Evolutionary conservation across 805 yeast species (phyloP).

Genomic region (Yueomyces sinensis): DNA sequence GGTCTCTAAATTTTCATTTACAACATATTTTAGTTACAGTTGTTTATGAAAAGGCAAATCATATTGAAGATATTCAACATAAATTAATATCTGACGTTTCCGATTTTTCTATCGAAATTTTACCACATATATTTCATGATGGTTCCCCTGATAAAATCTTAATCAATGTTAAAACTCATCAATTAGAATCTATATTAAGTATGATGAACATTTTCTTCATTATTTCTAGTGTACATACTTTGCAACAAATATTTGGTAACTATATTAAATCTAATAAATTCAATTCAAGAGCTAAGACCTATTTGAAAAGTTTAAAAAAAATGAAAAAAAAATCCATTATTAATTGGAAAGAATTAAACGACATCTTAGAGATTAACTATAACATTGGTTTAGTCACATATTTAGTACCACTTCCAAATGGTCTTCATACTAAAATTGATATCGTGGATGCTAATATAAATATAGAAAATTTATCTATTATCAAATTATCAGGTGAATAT

Average conservation of each 20-base stretch:
- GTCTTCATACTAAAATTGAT: conserved; percentile 37
- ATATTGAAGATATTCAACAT: conserved; percentile 5
- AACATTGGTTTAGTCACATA: conserved; percentile 13
- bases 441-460: conserved; percentile 17
- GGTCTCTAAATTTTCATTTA: background rate
- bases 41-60: conserved; percentile 23
- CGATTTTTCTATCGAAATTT: conserved; percentile 11
- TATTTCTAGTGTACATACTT: conserved; percentile 31
- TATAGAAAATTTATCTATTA: conserved; percentile 10
- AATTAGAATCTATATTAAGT: conserved; percentile 25
- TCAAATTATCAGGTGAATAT: conserved; percentile 20
- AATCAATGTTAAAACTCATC: background rate
- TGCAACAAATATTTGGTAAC: conserved; percentile 29
- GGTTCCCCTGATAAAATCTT: background rate
- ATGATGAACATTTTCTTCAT: conserved; percentile 33
- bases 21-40: conserved; percentile 7
- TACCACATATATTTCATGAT: conserved; percentile 10
- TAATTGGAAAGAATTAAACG: conserved; percentile 11
- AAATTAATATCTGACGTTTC: conserved; percentile 25
- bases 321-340: conserved; percentile 8
- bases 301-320: conserved; percentile 10
- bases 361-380: conserved; percentile 13
- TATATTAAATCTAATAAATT: conserved; percentile 14
- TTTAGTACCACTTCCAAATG: conserved; percentile 31
- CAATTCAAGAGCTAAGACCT: conserved; percentile 18